Conservation (phyloP, 768 basidiomycete genomes). For the Sarcomyxa edulis region DNA sequence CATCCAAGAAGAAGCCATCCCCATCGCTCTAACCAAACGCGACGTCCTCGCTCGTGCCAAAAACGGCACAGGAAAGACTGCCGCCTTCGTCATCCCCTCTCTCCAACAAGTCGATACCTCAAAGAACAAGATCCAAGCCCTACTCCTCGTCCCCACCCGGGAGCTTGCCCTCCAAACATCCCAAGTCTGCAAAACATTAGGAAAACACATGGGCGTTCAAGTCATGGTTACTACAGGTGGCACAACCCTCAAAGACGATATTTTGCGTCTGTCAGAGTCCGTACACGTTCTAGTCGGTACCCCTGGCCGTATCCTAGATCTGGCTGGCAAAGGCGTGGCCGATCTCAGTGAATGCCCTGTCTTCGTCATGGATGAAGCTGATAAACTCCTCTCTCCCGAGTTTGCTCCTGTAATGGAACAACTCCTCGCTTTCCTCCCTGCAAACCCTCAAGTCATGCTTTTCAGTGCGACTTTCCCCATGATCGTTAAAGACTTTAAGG, state of each 20-base stretch:
- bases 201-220: constrained; percentile 92
- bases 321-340: constrained; percentile 89
- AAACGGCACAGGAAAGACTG: constrained; percentile 97
- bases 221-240: constrained; percentile 99
- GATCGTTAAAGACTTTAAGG: constrained; percentile 99
- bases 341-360: constrained; percentile 92
- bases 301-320: constrained; percentile 91
- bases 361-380: constrained; percentile 99
- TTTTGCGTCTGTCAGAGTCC: constrained; percentile 80
- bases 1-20: constrained; percentile 99
- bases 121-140: constrained; percentile 88
- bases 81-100: constrained; percentile 97
- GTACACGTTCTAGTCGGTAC: constrained; percentile 98
- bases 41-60: constrained; percentile 95
- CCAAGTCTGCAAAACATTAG: constrained; percentile 97
- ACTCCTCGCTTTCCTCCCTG: constrained; percentile 77
- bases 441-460: constrained; percentile 93
- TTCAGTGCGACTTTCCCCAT: constrained; percentile 99
- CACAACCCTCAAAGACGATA: constrained; percentile 97
- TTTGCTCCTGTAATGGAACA: constrained; percentile 99
- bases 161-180: constrained; percentile 97
- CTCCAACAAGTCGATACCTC: constrained; percentile 86
- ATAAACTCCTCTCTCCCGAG: constrained; percentile 95
- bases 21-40: constrained; percentile 87
- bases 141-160: constrained; percentile 96